These are phyloP conservation scores for Penicillium pulvis DNA, from an alignment of 495 filamentous ascomycete genomes.

Conservation along the genomic window DNA sequence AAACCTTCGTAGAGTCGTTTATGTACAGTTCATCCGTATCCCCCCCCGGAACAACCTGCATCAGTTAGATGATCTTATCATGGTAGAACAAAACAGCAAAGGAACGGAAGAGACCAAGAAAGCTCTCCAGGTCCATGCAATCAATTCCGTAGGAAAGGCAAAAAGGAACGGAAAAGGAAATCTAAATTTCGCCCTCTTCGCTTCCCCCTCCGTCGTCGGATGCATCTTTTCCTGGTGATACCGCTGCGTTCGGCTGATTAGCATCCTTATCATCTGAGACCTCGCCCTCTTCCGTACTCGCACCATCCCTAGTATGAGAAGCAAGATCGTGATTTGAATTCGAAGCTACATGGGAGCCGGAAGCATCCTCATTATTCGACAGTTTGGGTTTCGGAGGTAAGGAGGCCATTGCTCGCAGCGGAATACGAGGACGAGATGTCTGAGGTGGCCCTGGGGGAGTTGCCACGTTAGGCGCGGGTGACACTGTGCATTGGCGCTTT, in stretches of 20 bases:
- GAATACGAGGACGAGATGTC: conserved; percentile 23
- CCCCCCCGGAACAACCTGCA: neutral
- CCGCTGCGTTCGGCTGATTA: neutral
- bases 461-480: conserved; percentile 18
- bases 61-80: neutral
- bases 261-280: conserved; percentile 15
- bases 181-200: conserved; percentile 48
- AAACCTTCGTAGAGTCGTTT: conserved; percentile 18
- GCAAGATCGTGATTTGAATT: neutral
- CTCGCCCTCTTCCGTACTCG: conserved; percentile 29
- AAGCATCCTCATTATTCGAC: neutral
- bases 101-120: neutral
- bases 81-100: neutral
- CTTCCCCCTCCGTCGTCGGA: conserved; percentile 40
- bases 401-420: conserved; percentile 19
- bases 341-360: neutral
- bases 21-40: conserved; percentile 13
- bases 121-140: conserved; percentile 3
- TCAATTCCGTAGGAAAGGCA: neutral
- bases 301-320: conserved; percentile 8
- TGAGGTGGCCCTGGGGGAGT: neutral
- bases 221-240: neutral
- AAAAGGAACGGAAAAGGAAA: neutral
- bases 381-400: neutral
- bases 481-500: conserved; percentile 44